Base-by-base conservation (phyloP, 2,329 filamentous ascomycete genomes). In the Beauveria varroae region DNA sequence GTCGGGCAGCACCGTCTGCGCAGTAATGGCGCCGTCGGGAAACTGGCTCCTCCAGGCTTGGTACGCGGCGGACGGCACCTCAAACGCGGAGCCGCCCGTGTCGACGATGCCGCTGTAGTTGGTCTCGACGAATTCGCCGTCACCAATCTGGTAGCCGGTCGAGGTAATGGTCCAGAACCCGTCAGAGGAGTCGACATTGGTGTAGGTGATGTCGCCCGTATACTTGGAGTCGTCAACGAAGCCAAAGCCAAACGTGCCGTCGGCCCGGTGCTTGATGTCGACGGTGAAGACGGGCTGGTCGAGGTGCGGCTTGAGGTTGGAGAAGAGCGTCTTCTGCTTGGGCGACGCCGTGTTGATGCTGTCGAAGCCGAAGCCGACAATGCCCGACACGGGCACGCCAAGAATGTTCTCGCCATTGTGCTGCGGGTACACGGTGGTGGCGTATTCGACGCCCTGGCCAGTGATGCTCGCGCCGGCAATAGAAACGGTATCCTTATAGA, bases 241-340 rank as follows among this genome's bases (percentile, higher is more conserved):
- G 64, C 90, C 90, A 67, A 93, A 93, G 69, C 90, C 86, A 74
- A 91, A 93, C 40, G 82, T 80, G 51, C 89, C 89, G 3, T 79
- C 77, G n/a, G 67, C 64, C 37, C 67, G 78, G 65, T 82, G 79
- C 68, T 84, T 83, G 51, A 93, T 78, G 64, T 88, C 81, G 28
- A 86, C 88, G 0, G 88, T 90, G 74, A 93, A 89, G 47, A 93
- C 74, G 2, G 64, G 59, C 1, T 60, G 28, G n/a, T 64, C 60
- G 2, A 72, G 64, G 34, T 55, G 59, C 0, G 62, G 37, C 26
- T 63, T 58, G 20, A 69, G 67, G 34, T 72, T 76, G 58, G 72
- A 72, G 62, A 76, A 76, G 53, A 78, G 79, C 0, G 78, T 81
- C 62, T 73, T 75, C 64, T 80, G 77, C 60, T 69, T 62, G 3